Base-by-base conservation (phyloP, 1,284 basidiomycete genomes). In the Phylloboletellus chloephorus region DNA sequence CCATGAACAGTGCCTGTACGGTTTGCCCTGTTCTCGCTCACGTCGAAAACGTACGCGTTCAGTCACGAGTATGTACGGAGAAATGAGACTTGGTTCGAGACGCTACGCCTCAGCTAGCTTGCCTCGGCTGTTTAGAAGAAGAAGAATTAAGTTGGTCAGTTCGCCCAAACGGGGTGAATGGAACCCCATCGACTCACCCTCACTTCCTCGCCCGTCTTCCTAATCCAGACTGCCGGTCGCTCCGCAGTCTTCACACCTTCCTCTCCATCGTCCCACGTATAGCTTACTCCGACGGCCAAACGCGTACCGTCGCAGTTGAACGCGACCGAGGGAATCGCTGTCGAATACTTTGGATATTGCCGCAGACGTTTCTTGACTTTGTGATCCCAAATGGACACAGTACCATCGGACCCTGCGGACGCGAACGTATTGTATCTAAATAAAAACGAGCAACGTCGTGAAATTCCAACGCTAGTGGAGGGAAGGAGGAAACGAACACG, bases 351-450 rank as follows among this genome's bases (percentile, higher is more conserved):
- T 0, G 85, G 81, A 52, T 88, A 92, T 54, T 94, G 89, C 26
- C 90, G 79, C 48, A 98, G 72, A 9, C 96, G 80, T 64, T 98
- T 98, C 71, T 97, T 98, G 33, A 94, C 88, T 48, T 85, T 84
- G 63, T 96, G 90, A 61, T 98, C 96, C 95, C 95, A 99, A 46
- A 98, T 81, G 0, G 89, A 91, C 28, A 95, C 83, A 4, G 87
- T 84, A 1, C 82, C 83, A 64, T 98, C 94, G 0, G 92, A 95
- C 22, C 94, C 95, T 2, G 86, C 88, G 0, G 91, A 93, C 0
- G 89, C 92, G 58, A 98, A 98, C 0, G 95, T 97, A 60, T 93
- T 95, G 67, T 88, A 86, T 13, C 87, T 90, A 51, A 33, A 23
- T 17, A 5, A 4, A 16, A 1, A 31, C 16, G 9, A 26, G 38